phyloP scores from a whole-genome alignment of 2,329 filamentous ascomycete species.

The Trichothecium roseum region DNA sequence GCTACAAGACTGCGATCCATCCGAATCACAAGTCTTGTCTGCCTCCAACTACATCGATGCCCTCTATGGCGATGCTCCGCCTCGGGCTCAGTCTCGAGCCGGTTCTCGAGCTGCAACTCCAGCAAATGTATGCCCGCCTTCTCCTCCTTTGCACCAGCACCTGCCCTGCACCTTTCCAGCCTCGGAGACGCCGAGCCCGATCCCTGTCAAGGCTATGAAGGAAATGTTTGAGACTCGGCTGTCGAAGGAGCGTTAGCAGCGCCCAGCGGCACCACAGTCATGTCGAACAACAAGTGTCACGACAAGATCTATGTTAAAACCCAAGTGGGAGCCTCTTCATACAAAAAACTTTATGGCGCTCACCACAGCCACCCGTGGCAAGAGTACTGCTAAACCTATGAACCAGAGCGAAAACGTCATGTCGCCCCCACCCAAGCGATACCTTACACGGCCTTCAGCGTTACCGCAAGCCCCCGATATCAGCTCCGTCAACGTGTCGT shows the following conservation, averaged over 20 bases:
- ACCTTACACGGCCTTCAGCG: slow-evolving; percentile 57
- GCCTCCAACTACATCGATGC: slow-evolving; percentile 71
- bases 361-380: slow-evolving; percentile 34
- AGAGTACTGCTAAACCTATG: slow-evolving; percentile 35
- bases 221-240: slow-evolving; percentile 13
- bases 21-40: slow-evolving; percentile 67
- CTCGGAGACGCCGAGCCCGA: slow-evolving; percentile 20
- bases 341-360: slow-evolving; percentile 27
- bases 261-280: slow-evolving; percentile 3
- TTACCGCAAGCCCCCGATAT: slow-evolving; percentile 69
- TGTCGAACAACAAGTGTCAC: neutral
- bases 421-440: slow-evolving; percentile 41
- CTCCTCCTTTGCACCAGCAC: slow-evolving; percentile 18
- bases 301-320: slow-evolving; percentile 9
- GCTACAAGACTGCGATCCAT: slow-evolving; percentile 64
- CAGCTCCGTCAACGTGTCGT: slow-evolving; percentile 53
- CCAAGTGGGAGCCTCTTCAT: slow-evolving; percentile 18
- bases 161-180: slow-evolving; percentile 9
- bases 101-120: slow-evolving; percentile 36
- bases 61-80: slow-evolving; percentile 56
- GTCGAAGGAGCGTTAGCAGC: slow-evolving; percentile 18
- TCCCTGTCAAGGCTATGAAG: slow-evolving; percentile 34
- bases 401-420: slow-evolving; percentile 35
- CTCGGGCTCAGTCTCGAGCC: slow-evolving; percentile 53
- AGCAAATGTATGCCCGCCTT: slow-evolving; percentile 19